Conservation (phyloP, 1,284 basidiomycete genomes). For the Lignosus rhinocerotis region DNA sequence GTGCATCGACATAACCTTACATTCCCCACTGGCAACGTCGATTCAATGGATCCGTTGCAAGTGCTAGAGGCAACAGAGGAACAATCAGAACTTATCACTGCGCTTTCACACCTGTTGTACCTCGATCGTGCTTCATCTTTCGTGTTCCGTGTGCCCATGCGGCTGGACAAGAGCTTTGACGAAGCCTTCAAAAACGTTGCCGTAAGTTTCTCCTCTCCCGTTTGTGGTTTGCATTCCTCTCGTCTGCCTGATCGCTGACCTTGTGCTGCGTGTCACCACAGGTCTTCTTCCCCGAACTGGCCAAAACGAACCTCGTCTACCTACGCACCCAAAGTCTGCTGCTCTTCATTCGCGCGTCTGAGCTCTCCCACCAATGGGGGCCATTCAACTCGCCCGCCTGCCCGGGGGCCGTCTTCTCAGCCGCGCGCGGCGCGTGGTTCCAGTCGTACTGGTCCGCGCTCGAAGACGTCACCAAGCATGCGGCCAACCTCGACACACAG, state of each 20-base stretch:
- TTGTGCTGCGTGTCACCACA: background rate
- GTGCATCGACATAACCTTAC: conserved; percentile 15
- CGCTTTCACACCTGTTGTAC: conserved; percentile 29
- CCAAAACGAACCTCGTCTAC: conserved; percentile 25
- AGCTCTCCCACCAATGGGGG: conserved; percentile 15
- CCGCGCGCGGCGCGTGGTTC: conserved; percentile 26
- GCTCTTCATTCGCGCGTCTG: conserved; percentile 10
- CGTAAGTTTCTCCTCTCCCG: conserved; percentile 12
- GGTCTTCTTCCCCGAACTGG: conserved; percentile 21
- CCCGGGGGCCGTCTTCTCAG: conserved; percentile 9
- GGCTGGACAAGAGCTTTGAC: conserved; percentile 22
- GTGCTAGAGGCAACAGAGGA: conserved; percentile 17
- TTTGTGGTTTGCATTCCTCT: background rate
- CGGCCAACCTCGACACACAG: conserved; percentile 19
- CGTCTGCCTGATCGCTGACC: background rate
- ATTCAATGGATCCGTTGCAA: conserved; percentile 13
- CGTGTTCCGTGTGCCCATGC: conserved; percentile 22
- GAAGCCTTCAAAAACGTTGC: conserved; percentile 22
- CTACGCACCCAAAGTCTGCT: conserved; percentile 24
- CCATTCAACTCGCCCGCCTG: conserved; percentile 6
- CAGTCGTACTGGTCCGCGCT: conserved; percentile 30
- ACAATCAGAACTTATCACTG: conserved; percentile 27
- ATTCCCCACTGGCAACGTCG: conserved; percentile 10
- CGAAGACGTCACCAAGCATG: conserved; percentile 26
- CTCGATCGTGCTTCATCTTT: conserved; percentile 27